Percentiles rank a stretch among this genome's conserved stretches.
Conservation (phyloP, 257 asterid genomes). For the Phtheirospermum japonicum region DNA sequence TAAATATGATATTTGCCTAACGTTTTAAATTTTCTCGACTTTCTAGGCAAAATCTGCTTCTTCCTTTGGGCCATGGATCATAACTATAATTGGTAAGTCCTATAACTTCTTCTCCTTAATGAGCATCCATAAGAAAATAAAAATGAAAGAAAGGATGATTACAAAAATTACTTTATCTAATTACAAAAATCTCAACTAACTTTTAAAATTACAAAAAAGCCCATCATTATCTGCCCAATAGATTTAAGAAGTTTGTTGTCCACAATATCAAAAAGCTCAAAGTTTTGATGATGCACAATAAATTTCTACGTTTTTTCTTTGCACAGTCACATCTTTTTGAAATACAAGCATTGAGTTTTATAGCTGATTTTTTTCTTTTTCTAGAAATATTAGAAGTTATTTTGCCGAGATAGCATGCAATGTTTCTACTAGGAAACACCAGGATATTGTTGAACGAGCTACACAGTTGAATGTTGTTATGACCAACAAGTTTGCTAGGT, state of each 20-base stretch:
- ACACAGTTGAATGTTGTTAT: constrained; percentile 44
- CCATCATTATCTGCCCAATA: constrained; percentile 53
- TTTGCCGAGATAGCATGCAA: constrained; percentile 47
- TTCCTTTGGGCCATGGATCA: no score
- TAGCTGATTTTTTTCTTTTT: not conserved
- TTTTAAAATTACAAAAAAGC: no score
- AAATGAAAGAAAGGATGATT: no score
- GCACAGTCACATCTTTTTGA: not conserved
- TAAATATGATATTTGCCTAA: no score
- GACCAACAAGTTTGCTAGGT: constrained; percentile 49
- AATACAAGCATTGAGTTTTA: not conserved
- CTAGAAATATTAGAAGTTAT: constrained; percentile 21
- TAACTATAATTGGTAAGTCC: no score
- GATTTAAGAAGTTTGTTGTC: constrained; percentile 49
- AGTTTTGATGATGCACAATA: constrained; percentile 50
- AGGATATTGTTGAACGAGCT: constrained; percentile 48
- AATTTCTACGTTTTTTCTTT: constrained; percentile 19
- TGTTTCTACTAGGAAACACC: constrained; percentile 40
- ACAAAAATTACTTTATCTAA: no score
- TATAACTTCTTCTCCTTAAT: no score
- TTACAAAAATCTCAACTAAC: no score
- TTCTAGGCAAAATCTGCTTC: no score
- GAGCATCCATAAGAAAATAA: no score
- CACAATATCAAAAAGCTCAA: constrained; percentile 45
- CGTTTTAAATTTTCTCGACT: no score